Conservation (phyloP, 2,329 filamentous ascomycete genomes). For the Claviceps sorghi region DNA sequence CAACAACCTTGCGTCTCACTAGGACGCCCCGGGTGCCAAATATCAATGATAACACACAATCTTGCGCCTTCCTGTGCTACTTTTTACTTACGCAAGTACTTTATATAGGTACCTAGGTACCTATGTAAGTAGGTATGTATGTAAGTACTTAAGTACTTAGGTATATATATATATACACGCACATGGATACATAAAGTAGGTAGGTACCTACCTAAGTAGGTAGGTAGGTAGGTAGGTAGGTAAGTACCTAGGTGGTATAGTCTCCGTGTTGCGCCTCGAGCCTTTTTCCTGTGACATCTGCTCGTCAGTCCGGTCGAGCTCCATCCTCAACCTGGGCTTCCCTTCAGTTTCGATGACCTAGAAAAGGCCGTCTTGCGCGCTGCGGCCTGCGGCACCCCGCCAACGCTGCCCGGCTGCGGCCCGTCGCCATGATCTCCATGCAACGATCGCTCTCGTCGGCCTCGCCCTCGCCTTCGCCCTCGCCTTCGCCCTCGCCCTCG, state of each 20-base stretch:
- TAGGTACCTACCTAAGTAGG: too few relatives aligned
- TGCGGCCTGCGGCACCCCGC: conserved; percentile 14
- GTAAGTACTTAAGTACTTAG: too few relatives aligned
- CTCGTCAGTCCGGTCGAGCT: neutral
- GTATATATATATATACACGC: too few relatives aligned
- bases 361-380: conserved; percentile 19
- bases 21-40: too few relatives aligned
- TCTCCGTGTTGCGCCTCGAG: neutral
- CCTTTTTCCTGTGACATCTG: neutral
- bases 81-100: too few relatives aligned
- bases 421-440: conserved; percentile 45
- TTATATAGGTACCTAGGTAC: too few relatives aligned
- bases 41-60: too few relatives aligned
- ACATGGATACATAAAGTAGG: too few relatives aligned
- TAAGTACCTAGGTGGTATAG: neutral
- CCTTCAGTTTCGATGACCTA: conserved; percentile 8
- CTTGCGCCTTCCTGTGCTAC: too few relatives aligned
- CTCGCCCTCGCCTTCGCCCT: neutral
- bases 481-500: neutral
- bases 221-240: too few relatives aligned
- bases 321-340: neutral
- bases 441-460: conserved; percentile 39
- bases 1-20: neutral
- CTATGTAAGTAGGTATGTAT: too few relatives aligned
- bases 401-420: conserved; percentile 22